Conservation (phyloP, 805 yeast genomes). For the Blastobotrys peoriensis region DNA sequence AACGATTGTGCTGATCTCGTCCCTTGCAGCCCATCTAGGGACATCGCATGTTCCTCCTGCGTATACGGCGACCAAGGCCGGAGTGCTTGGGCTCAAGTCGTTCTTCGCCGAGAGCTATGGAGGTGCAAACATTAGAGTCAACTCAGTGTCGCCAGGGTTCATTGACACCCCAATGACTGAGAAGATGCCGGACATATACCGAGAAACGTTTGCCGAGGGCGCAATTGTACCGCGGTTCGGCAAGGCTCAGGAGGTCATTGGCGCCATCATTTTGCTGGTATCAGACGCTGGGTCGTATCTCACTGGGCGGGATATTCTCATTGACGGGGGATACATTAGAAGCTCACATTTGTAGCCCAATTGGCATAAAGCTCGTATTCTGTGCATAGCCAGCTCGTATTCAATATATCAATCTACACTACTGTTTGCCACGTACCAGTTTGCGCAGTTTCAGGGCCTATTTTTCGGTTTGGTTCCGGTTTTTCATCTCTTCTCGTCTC, state of each 20-base stretch:
- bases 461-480: too few relatives aligned
- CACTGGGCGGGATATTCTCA: constrained; percentile 3
- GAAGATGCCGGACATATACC: neutral
- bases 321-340: constrained; percentile 5
- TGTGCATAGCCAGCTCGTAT: too few relatives aligned
- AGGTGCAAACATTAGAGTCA: constrained; percentile 4
- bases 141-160: constrained; percentile 5
- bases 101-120: constrained; percentile 11
- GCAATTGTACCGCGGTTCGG: constrained; percentile 7
- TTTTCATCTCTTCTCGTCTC: too few relatives aligned
- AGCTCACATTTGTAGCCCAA: neutral
- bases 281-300: constrained; percentile 6
- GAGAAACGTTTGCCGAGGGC: neutral
- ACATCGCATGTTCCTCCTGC: constrained; percentile 4
- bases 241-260: constrained; percentile 1
- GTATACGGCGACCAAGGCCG: constrained; percentile 3
- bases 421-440: too few relatives aligned
- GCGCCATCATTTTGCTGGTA: constrained; percentile 2
- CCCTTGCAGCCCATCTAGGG: constrained; percentile 5
- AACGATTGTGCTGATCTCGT: constrained; percentile 6
- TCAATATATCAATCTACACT: too few relatives aligned
- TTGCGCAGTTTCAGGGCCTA: too few relatives aligned
- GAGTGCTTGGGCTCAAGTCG: constrained; percentile 1
- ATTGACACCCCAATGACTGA: constrained; percentile 2
- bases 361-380: neutral